Conservation (phyloP, 495 filamentous ascomycete genomes). For the Lichenothelia convexa region DNA sequence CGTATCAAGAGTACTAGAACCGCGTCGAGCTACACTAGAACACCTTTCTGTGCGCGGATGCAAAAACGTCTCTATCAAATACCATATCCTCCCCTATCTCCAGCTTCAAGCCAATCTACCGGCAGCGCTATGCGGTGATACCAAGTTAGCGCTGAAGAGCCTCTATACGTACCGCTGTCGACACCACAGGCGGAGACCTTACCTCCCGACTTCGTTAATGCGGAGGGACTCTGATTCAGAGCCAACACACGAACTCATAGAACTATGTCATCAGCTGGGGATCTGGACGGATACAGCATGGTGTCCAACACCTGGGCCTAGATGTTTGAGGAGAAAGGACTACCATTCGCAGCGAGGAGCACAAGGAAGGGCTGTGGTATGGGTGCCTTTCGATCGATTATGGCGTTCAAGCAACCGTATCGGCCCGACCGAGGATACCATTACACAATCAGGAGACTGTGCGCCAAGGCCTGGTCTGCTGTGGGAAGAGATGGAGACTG, state of each 20-base stretch:
- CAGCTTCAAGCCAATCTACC: slow-evolving; percentile 8
- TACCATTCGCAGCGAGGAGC: slow-evolving; percentile 36
- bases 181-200: slow-evolving; percentile 40
- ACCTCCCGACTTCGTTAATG: slow-evolving; percentile 34
- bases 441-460: too few relatives aligned
- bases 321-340: slow-evolving; percentile 38
- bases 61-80: slow-evolving; percentile 49
- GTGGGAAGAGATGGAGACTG: slow-evolving; percentile 40
- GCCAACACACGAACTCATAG: slow-evolving; percentile 44
- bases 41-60: slow-evolving; percentile 44
- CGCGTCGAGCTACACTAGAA: slow-evolving; percentile 33
- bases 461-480: slow-evolving; percentile 37
- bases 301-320: slow-evolving; percentile 41
- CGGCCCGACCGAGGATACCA: slow-evolving; percentile 22
- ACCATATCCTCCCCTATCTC: slow-evolving; percentile 42
- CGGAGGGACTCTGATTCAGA: slow-evolving; percentile 43
- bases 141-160: slow-evolving; percentile 37
- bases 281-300: slow-evolving; percentile 49
- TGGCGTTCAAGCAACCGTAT: slow-evolving; percentile 44
- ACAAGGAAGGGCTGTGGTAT: slow-evolving; percentile 35
- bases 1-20: slow-evolving; percentile 32
- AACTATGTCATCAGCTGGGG: slow-evolving; percentile 37
- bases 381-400: slow-evolving; percentile 45
- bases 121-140: slow-evolving; percentile 27
- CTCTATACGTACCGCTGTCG: slow-evolving; percentile 43